phyloP scores from a whole-genome alignment of 1,284 basidiomycete genomes.

The Apiotrichum domesticum region DNA sequence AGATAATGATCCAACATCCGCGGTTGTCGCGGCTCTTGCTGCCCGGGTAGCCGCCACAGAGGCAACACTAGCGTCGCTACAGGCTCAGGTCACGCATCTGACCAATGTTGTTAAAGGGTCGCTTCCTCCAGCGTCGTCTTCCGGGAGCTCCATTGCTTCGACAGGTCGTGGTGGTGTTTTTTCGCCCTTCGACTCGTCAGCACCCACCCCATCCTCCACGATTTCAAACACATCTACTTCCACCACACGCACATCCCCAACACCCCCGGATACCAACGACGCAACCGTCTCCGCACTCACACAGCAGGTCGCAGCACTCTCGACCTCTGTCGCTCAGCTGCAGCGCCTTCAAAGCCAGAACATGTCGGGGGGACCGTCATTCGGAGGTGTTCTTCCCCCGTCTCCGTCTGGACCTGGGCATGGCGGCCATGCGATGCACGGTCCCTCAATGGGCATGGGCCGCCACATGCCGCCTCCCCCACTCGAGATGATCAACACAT shows the following conservation, averaged over 20 bases:
- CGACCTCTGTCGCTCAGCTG: constrained; percentile 78
- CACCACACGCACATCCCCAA: constrained; percentile 4
- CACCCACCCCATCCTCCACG: constrained; percentile 1
- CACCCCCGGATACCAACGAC: constrained; percentile 1
- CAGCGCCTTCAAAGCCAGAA: constrained; percentile 27
- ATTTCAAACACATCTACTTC: neutral
- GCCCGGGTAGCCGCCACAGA: constrained; percentile 34
- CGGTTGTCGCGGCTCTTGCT: constrained; percentile 28
- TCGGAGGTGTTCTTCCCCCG: constrained; percentile 3
- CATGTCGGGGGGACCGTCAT: neutral
- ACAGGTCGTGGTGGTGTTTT: constrained; percentile 1
- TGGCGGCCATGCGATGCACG: constrained; percentile 6
- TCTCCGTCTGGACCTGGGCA: neutral
- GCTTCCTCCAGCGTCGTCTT: neutral
- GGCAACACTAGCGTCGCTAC: constrained; percentile 27
- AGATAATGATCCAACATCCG: neutral
- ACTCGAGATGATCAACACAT: constrained; percentile 8
- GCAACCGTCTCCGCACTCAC: constrained; percentile 58
- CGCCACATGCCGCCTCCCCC: constrained; percentile 9
- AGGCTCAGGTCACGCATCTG: constrained; percentile 33
- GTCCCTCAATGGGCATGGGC: constrained; percentile 1
- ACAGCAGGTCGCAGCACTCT: constrained; percentile 71
- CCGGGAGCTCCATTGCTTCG: neutral
- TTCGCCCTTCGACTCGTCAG: constrained; percentile 18
- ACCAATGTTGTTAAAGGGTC: constrained; percentile 20